Evolutionary conservation across 2,329 filamentous ascomycete genomes (phyloP), one percentile per base, ranked within the genome.

Genomic region (Aspergillus novoparasiticus): DNA sequence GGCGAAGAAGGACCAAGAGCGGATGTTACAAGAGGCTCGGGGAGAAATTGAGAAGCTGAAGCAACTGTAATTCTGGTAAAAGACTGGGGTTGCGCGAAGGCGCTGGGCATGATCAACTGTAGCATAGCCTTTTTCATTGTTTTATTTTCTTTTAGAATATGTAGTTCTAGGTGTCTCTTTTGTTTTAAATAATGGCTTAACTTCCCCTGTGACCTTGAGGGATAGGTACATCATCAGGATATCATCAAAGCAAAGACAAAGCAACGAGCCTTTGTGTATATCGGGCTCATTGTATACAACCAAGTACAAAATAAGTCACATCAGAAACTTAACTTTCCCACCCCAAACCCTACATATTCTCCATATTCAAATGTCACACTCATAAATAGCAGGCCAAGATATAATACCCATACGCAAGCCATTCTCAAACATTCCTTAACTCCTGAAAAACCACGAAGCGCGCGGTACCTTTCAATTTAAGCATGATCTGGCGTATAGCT

Each of bases 401-500:
- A 53, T 10, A 9, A 53, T 53, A 34, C 23, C 50, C 23, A n/a
- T 53, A 55, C n/a, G 11, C 51, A 50, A 46, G 28, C 23, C 32
- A 57, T 61, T 64, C 61, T 65, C 59, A 65, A 65, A 61, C 30
- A 55, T 57, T 36, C 64, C 63, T 59, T 63, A 68, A 68, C 63
- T 59, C 67, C 64, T 57, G 57, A 58, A 65, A 56, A 62, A 28
- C 26, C 26, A 61, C 45, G 30, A 39, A 63, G 53, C 58, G 48
- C 55, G 41, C 28, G 30, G 19, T 26, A 45, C 21, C 32, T 60
- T 32, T 30, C 45, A 45, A 12, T 57, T 72, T 68, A 80, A 57
- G 75, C 71, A 66, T 87, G 81, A 50, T 92, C 89, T 1, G 89
- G 89, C 30, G 87, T 86, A 71, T 91, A 91, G 70, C 82, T 90